Evolutionary conservation across 192 early-diverging fungal genomes (phyloP), one percentile per base, ranked within the genome.

Genomic region (Globomyces pollinis-pini): DNA sequence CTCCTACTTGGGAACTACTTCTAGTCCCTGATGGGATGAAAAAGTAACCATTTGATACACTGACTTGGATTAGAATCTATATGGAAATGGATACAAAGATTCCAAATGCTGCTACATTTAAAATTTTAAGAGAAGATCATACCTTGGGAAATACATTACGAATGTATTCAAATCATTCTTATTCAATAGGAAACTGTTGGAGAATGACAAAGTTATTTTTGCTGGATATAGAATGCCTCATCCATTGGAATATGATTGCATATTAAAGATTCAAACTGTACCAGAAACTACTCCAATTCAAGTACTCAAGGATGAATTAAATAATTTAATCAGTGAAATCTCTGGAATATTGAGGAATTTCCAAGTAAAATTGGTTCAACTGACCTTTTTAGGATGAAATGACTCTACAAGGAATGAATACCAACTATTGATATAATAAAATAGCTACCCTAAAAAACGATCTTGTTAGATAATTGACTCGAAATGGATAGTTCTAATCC

Each of bases 211-310:
- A 59, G 96, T 99, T 0, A 69, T 93, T 20, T 99, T 98, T 75
- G 88, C 91, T 4, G 96, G 94, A 42, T 99, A 99, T 80, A 90
- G 92, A 58, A 71, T 89, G 49, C 94, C 96, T 5, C 96, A 99
- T 67, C 96, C 96, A 33, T 75, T 99, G 2, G 93, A 98, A 60
- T 90, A 95, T 70, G 80, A 86, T 39, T 84, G 96, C 50, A 70
- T 91, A 26, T 65, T 99, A 35, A 96, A 93, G 63, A 79, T 98
- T 21, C 94, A 96, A 62, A 99, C 96, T 1, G 89, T 88, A 0
- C 70, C 85, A 1, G 81, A 89, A 15, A 93, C 91, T 3, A 87
- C 84, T 36, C 96, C 96, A 23, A 79, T 86, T 15, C 79, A 85
- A 29, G 91, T 88, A 13, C 69, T 96, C 23, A 78, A 79, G 38